A percentile compares a stretch with the other conserved stretches of the same genome.
Evolutionary conservation across 2,329 filamentous ascomycete species (phyloP).

Genomic region (Scytalidium lignicola): DNA sequence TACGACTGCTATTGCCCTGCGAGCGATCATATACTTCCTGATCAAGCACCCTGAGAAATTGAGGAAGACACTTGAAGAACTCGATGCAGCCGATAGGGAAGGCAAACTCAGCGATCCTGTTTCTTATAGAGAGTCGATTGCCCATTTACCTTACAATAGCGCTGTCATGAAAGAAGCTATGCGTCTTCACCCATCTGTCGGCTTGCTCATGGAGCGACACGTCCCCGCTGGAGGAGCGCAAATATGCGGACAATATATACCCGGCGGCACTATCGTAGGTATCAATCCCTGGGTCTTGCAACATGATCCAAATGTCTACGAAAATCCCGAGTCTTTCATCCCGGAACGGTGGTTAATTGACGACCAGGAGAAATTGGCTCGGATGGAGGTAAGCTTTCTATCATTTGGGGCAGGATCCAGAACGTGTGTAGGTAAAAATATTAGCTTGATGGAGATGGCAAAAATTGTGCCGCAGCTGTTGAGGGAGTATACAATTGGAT

Average conservation of each 20-base stretch:
- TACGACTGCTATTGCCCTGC: constrained; percentile 31
- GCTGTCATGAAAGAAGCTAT: constrained; percentile 43
- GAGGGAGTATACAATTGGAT: constrained; percentile 22
- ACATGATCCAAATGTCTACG: constrained; percentile 25
- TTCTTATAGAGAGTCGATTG: constrained; percentile 27
- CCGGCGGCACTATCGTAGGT: constrained; percentile 33
- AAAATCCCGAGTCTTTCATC: background rate
- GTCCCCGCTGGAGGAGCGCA: constrained; percentile 38
- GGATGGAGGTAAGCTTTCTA: constrained; percentile 7
- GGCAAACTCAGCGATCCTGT: constrained; percentile 15
- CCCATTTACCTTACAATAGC: constrained; percentile 37
- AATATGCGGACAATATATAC: constrained; percentile 31
- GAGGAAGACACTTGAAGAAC: constrained; percentile 32
- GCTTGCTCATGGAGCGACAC: constrained; percentile 37
- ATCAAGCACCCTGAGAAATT: constrained; percentile 27
- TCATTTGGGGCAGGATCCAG: constrained; percentile 36
- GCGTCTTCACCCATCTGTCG: constrained; percentile 39
- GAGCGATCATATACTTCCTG: constrained; percentile 26
- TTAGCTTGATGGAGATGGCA: constrained; percentile 38
- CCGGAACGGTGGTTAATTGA: background rate
- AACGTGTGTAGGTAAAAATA: constrained; percentile 39
- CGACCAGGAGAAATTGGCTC: no score
- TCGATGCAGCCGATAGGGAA: constrained; percentile 2
- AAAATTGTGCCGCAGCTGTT: constrained; percentile 36
- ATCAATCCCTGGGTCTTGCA: constrained; percentile 36